Conservation (phyloP, 768 basidiomycete species). For the Lentinus brumalis region DNA sequence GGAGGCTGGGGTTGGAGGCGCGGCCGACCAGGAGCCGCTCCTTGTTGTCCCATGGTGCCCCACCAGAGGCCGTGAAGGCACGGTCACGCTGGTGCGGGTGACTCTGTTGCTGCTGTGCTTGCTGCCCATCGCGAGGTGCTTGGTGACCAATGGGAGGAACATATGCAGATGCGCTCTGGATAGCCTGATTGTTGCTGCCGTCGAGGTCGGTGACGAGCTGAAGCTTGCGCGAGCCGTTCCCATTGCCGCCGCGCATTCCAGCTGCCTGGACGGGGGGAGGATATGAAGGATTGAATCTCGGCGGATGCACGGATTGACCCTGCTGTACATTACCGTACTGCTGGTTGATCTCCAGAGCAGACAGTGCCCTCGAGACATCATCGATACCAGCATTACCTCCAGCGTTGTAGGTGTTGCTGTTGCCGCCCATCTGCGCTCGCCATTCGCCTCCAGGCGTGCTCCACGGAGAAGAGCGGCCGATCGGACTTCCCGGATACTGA, state of each 20-base stretch:
- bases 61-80: conserved; percentile 38
- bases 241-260: conserved; percentile 43
- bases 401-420: conserved; percentile 17
- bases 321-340: conserved; percentile 35
- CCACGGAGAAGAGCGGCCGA: conserved; percentile 73
- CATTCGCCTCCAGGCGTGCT: conserved; percentile 58
- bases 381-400: conserved; percentile 52
- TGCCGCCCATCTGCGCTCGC: conserved; percentile 45
- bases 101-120: conserved; percentile 37
- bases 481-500: conserved; percentile 54
- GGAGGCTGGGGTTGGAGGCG: conserved; percentile 69
- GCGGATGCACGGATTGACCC: conserved; percentile 63
- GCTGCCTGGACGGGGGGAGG: conserved; percentile 50
- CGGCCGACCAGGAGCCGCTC: conserved; percentile 58
- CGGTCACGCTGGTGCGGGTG: conserved; percentile 36
- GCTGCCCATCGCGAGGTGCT: conserved; percentile 31
- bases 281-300: conserved; percentile 62
- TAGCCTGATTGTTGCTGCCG: conserved; percentile 60
- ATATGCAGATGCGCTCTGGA: conserved; percentile 54
- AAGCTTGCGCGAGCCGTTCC: conserved; percentile 45
- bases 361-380: conserved; percentile 75
- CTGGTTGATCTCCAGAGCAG: conserved; percentile 60
- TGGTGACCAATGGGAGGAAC: conserved; percentile 41
- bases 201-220: conserved; percentile 66
- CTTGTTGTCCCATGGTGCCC: conserved; percentile 64